Base-by-base conservation (phyloP, 2,329 filamentous ascomycete genomes). In the Calonectria henricotiae region DNA sequence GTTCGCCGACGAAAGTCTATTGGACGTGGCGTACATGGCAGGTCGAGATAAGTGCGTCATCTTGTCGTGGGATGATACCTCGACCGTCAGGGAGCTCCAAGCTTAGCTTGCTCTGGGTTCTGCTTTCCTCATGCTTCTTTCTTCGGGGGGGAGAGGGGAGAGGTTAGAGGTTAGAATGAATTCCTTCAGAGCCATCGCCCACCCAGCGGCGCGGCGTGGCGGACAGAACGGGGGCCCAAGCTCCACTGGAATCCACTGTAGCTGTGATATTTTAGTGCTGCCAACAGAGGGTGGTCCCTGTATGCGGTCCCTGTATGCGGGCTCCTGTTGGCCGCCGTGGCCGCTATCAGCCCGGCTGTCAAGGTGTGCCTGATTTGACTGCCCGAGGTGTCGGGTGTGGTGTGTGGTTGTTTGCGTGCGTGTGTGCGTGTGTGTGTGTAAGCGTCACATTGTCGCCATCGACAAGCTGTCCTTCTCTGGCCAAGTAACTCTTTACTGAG, bases 401-500 rank as follows among this genome's bases (percentile, higher is more conserved):
- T 62, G 17, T 63, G 35, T 41, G 63, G 25, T 35, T 62, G 55
- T 20, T 12, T 47, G 54, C 35, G 64, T 39, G 32, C 25, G 47
- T 8, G 25, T 54, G 51, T n/a, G 20, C 17, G 51, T 25, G 30
- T 25, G 47, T 32, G 62, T 51, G 44, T 37, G 47, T 55, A 58
- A 47, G 67, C 67, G 67, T 69, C 67, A 65, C 58, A 41, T 69
- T 60, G 43, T 69, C 61, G 39, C 65, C 65, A 68, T 68, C 55
- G 55, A 62, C 65, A 46, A 69, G 51, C 67, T 69, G 67, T 69
- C 67, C 67, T 69, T 43, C 55, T 41, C 41, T 23, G 43, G 35
- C 23, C 39, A 27, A 61, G 37, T 61, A 23, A 30, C 37, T 44
- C 55, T 61, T 47, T 32, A 27, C 20, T 32, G 25, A 35, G 23